Evolutionary conservation across 2,329 filamentous ascomycete genomes (phyloP).

Genomic region (Alternaria sp.): DNA sequence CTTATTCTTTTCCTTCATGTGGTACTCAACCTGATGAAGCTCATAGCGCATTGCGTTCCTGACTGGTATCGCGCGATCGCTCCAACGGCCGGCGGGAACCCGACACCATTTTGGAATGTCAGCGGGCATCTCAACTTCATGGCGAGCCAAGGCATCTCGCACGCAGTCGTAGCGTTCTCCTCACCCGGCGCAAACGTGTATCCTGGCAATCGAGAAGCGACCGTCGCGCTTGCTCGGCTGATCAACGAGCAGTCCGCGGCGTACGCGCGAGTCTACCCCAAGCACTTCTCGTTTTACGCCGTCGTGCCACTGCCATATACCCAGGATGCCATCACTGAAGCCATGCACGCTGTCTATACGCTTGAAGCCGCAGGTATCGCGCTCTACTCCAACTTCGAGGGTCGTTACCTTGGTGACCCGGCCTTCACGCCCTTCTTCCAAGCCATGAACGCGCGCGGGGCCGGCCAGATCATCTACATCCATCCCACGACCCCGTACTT

Average conservation of each 20-base stretch:
- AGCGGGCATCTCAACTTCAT: constrained; percentile 7
- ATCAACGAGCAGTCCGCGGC: constrained; percentile 13
- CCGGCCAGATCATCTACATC: constrained; percentile 7
- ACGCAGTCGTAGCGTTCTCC: background rate
- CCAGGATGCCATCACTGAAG: background rate
- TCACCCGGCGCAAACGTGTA: constrained; percentile 10
- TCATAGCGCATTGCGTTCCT: constrained; percentile 11
- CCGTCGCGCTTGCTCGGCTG: constrained; percentile 8
- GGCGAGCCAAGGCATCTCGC: constrained; percentile 7
- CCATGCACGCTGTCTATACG: background rate
- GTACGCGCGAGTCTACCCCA: background rate
- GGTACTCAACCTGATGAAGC: background rate
- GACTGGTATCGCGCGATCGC: constrained; percentile 9
- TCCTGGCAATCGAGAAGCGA: background rate
- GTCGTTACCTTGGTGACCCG: constrained; percentile 3
- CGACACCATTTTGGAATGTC: constrained; percentile 9
- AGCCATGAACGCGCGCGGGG: background rate
- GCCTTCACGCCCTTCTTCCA: constrained; percentile 9
- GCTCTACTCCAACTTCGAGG: constrained; percentile 14
- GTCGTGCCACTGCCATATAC: constrained; percentile 11
- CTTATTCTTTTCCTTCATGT: rapidly evolving
- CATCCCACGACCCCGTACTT: constrained; percentile 8
- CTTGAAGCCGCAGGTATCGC: constrained; percentile 6
- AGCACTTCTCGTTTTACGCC: constrained; percentile 15
- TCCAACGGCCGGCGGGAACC: constrained; percentile 6